Evolutionary conservation across 2,329 filamentous ascomycete genomes (phyloP).

Genomic region (Juglanconis juglandina): DNA sequence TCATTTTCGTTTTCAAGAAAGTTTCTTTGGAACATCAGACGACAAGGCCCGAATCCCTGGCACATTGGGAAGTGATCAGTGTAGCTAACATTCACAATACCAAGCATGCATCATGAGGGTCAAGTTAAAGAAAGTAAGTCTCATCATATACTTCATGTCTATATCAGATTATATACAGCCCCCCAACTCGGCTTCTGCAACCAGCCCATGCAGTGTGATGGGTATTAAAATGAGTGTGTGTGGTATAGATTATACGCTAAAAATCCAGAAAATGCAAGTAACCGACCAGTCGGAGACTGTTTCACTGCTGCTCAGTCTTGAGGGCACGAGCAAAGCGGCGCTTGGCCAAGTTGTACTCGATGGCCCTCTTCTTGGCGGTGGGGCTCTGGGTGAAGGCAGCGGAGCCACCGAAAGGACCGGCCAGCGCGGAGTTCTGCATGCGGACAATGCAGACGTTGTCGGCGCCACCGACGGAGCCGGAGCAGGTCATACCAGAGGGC

Average conservation of each 20-base stretch:
- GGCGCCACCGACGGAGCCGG: conserved; percentile 55
- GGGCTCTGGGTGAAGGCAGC: conserved; percentile 62
- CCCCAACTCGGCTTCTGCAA: background rate
- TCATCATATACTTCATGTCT: background rate
- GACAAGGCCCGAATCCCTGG: no score
- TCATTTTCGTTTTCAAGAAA: no score
- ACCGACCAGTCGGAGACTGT: background rate
- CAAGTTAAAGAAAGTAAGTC: background rate
- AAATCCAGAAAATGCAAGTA: background rate
- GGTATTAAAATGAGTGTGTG: background rate
- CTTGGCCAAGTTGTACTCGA: conserved; percentile 49
- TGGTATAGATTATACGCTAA: background rate
- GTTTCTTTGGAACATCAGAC: no score
- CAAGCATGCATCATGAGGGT: no score
- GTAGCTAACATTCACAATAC: no score
- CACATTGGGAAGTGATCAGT: no score
- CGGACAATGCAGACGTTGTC: conserved; percentile 63
- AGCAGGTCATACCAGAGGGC: conserved; percentile 66
- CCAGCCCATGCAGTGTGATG: background rate
- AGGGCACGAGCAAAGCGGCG: conserved; percentile 21
- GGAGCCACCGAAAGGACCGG: conserved; percentile 65
- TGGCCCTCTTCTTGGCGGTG: conserved; percentile 57
- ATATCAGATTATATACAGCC: background rate
- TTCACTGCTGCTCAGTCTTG: conserved; percentile 10
- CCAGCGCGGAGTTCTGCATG: conserved; percentile 58